phyloP scores from a whole-genome alignment of 1,139 yeast genomes.

The Geotrichum restrictum region DNA sequence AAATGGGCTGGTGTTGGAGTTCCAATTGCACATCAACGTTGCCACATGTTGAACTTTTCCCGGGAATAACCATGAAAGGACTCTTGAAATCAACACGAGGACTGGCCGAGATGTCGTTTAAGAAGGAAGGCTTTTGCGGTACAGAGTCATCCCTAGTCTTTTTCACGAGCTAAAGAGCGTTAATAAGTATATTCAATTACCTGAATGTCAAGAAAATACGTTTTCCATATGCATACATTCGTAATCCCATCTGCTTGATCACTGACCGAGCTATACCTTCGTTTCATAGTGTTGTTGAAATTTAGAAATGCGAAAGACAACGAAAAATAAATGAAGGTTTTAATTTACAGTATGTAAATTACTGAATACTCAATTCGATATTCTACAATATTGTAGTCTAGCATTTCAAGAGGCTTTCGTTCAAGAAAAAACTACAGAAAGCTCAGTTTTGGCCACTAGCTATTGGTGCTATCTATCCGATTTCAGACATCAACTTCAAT shows the following conservation, averaged over 20 bases:
- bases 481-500: constrained; percentile 9
- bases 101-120: neutral
- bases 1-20: constrained; percentile 3
- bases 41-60: neutral
- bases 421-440: no score
- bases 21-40: neutral
- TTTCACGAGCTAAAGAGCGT: constrained; percentile 1
- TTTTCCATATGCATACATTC: constrained; percentile 2
- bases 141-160: neutral
- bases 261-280: neutral
- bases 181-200: no score
- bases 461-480: no score
- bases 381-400: no score
- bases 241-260: neutral
- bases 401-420: no score
- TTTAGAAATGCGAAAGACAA: neutral
- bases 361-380: no score
- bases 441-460: no score
- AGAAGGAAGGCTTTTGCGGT: neutral
- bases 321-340: neutral
- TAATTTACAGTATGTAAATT: neutral
- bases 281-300: constrained; percentile 3
- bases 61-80: neutral
- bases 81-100: neutral
- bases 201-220: no score